These are phyloP conservation scores for Rutstroemia sp. DNA, from an alignment of 2,329 filamentous ascomycete genomes.

Conservation along the genomic window DNA sequence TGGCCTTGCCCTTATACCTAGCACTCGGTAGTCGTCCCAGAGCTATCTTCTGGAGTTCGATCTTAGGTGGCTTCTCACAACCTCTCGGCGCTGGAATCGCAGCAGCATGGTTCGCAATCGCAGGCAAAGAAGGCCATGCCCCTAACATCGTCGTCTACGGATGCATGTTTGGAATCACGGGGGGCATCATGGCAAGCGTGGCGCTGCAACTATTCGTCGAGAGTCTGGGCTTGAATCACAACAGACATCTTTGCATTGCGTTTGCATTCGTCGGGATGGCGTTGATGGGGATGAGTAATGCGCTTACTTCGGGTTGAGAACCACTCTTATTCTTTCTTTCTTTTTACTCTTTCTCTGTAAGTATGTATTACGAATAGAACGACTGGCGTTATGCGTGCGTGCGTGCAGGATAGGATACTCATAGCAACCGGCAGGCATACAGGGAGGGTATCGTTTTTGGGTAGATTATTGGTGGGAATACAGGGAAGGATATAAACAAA, in stretches of 20 bases:
- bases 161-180: slow-evolving; percentile 78
- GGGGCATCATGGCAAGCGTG: slow-evolving; percentile 94
- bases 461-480: neutral
- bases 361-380: slow-evolving; percentile 4
- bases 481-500: no score
- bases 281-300: slow-evolving; percentile 76
- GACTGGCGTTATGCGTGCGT: neutral
- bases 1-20: slow-evolving; percentile 88
- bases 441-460: neutral
- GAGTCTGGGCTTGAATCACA: slow-evolving; percentile 74
- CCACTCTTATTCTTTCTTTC: neutral
- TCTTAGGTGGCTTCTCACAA: slow-evolving; percentile 81
- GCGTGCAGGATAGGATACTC: slow-evolving; percentile 1
- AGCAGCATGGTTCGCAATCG: slow-evolving; percentile 75
- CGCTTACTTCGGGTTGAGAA: slow-evolving; percentile 54
- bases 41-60: slow-evolving; percentile 76
- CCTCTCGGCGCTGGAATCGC: slow-evolving; percentile 80
- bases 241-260: slow-evolving; percentile 65
- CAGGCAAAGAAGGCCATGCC: slow-evolving; percentile 42
- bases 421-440: neutral
- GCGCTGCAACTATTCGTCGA: slow-evolving; percentile 85
- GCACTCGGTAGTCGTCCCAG: slow-evolving; percentile 72
- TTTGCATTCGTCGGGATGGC: slow-evolving; percentile 85
- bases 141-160: slow-evolving; percentile 60
- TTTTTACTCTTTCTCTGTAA: neutral